phyloP scores from a whole-genome alignment of 169 alveolate species.

The Perkinsus chesapeaki region DNA sequence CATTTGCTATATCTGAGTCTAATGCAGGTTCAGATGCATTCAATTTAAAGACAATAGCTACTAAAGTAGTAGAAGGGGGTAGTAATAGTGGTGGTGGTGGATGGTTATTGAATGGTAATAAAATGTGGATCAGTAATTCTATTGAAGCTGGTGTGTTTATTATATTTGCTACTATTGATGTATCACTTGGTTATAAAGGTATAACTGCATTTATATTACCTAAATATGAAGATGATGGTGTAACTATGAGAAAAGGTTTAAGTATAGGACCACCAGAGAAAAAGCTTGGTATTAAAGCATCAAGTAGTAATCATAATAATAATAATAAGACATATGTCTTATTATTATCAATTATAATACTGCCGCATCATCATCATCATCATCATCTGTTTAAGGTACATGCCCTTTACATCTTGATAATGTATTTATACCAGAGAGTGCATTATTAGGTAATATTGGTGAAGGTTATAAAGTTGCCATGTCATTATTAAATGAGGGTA shows the following conservation, averaged over 20 bases:
- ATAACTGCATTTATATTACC: slow-evolving; percentile 18
- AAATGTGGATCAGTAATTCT: slow-evolving; percentile 24
- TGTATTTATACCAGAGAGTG: neutral
- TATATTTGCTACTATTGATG: slow-evolving; percentile 20
- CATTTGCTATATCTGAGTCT: slow-evolving; percentile 22
- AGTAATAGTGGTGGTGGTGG: neutral
- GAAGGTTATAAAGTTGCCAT: slow-evolving; percentile 28
- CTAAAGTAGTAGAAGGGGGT: neutral
- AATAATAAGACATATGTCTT: too few relatives aligned
- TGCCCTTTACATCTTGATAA: neutral
- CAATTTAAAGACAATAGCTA: slow-evolving; percentile 16
- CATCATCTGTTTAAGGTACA: neutral
- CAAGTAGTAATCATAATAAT: neutral
- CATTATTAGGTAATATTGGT: slow-evolving; percentile 21
- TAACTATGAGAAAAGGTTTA: neutral
- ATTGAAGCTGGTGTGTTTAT: slow-evolving; percentile 27
- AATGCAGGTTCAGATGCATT: slow-evolving; percentile 23
- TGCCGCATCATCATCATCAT: neutral
- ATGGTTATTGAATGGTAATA: neutral
- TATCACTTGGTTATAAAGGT: slow-evolving; percentile 13
- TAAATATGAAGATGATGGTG: neutral
- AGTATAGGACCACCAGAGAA: neutral
- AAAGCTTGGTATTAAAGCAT: slow-evolving; percentile 23
- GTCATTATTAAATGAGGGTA: slow-evolving; percentile 12
- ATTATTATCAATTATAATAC: too few relatives aligned